A percentile compares a stretch with the other conserved stretches of the same genome.
phyloP scores from a whole-genome alignment of 495 filamentous ascomycete species.

The Chaetomidium leptoderma region DNA sequence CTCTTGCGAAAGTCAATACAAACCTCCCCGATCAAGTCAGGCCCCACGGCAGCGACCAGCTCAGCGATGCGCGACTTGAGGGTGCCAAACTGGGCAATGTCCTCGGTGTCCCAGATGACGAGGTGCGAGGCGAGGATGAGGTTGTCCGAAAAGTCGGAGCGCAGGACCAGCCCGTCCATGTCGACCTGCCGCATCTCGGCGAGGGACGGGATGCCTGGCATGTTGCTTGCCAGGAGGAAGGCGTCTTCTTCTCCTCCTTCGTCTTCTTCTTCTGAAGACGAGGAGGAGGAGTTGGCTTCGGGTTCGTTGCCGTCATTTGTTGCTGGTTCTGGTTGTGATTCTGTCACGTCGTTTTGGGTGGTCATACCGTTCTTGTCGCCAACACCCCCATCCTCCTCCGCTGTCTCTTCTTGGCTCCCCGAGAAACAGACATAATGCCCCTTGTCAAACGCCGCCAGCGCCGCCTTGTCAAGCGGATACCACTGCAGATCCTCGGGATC shows the following conservation, averaged over 20 bases:
- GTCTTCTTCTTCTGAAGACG: constrained; percentile 39
- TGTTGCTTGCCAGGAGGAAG: constrained; percentile 63
- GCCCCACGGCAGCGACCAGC: constrained; percentile 71
- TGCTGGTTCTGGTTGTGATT: background rate
- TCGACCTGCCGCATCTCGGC: constrained; percentile 59
- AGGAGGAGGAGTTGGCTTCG: no score
- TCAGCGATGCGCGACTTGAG: constrained; percentile 70
- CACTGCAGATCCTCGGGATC: constrained; percentile 73
- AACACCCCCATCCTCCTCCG: background rate
- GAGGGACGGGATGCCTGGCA: constrained; percentile 72
- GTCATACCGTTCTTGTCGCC: background rate
- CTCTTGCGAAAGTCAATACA: constrained; percentile 36
- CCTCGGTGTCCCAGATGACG: constrained; percentile 60
- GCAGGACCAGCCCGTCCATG: constrained; percentile 52
- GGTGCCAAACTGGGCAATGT: constrained; percentile 46
- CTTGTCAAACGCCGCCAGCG: constrained; percentile 58
- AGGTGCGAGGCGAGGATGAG: constrained; percentile 49
- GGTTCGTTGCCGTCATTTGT: background rate
- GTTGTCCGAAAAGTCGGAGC: constrained; percentile 27
- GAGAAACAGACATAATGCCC: constrained; percentile 67
- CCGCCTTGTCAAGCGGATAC: constrained; percentile 66
- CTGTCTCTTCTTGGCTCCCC: constrained; percentile 32
- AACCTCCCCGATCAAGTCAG: constrained; percentile 57
- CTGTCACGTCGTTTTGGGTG: background rate
- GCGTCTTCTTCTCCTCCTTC: constrained; percentile 41